These are phyloP conservation scores for Magnaporthiopsis rhizophila DNA, from an alignment of 2,329 filamentous ascomycete species.

Conservation along the genomic window DNA sequence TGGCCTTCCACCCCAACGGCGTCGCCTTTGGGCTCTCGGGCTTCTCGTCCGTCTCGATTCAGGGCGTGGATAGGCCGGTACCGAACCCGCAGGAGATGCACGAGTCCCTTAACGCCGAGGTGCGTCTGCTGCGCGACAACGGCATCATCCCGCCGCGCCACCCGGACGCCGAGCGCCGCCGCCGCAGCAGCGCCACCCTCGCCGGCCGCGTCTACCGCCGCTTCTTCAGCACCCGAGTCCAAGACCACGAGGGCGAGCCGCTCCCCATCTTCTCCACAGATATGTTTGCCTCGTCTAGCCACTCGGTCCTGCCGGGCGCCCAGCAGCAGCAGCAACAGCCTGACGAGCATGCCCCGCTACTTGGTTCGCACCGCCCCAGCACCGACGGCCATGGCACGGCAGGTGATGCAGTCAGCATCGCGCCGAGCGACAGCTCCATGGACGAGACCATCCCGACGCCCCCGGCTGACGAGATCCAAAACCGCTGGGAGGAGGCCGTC, in stretches of 20 bases:
- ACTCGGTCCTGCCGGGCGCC: slow-evolving; percentile 1
- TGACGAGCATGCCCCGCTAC: not conserved
- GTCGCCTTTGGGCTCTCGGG: slow-evolving; percentile 15
- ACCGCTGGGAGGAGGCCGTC: slow-evolving; percentile 35
- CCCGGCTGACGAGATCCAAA: slow-evolving; percentile 2
- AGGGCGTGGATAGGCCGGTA: slow-evolving; percentile 15
- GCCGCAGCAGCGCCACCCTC: slow-evolving; percentile 5
- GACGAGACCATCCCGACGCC: slow-evolving; percentile 4
- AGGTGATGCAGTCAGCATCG: not conserved
- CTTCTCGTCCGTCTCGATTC: slow-evolving; percentile 15
- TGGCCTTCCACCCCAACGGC: slow-evolving; percentile 18
- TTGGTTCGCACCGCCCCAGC: not conserved
- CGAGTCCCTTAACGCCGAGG: slow-evolving; percentile 15
- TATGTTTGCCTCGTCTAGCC: not conserved
- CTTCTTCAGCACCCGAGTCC: slow-evolving; percentile 10
- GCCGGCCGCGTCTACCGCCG: slow-evolving; percentile 8
- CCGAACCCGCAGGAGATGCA: slow-evolving; percentile 16
- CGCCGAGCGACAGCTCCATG: not conserved
- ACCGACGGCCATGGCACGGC: not conserved
- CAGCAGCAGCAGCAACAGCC: not conserved
- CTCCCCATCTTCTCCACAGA: not conserved
- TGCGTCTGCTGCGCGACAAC: slow-evolving; percentile 10
- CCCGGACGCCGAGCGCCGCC: not conserved
- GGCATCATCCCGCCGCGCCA: slow-evolving; percentile 8
- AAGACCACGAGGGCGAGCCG: slow-evolving; percentile 5